Evolutionary conservation across 2,329 filamentous ascomycete genomes (phyloP), one percentile per base, ranked within the genome.

Genomic region (Paraphaeosphaeria minitans): DNA sequence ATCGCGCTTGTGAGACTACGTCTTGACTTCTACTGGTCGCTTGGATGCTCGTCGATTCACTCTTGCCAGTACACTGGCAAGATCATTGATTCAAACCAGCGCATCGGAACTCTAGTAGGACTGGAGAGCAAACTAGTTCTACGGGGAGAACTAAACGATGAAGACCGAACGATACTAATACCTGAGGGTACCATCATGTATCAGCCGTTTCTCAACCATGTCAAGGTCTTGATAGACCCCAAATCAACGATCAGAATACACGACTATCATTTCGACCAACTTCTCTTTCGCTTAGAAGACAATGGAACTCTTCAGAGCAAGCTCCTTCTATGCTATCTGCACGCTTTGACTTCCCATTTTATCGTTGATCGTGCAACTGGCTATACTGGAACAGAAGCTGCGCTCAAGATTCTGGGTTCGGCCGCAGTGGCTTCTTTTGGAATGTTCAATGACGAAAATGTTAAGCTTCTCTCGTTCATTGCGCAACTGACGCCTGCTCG

Each of bases 311-410:
- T 87, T 0, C 77, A 81, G 12, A 84, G 83, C 67, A 84, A 82
- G 53, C 72, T 89, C 0, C 78, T 81, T 19, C 72, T 85, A 0
- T 75, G 58, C 9, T 82, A 83, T 29, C 68, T 88, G 0, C 85
- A 88, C 60, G 84, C 81, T 0, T 56, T 86, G 0, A 88, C 85
- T 0, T 83, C 84, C 0, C 78, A 80, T 50, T 83, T 78, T 27
- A 69, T 85, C 0, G 80, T 81, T 0, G 85, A 88, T 62, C 72
- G 71, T 0, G 73, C 87, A 0, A 84, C 81, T 0, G 48, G 65
- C 0, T 69, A 72, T 5, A 88, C 84, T 0, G 86, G 86, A 0
- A 85, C 83, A 0, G 85, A 88, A 61, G 70, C 83, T 47, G 83
- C 84, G 0, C 63, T 88, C 0, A 61, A 66, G 0, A 83, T 85